Evolutionary conservation across 139 green algal species (phyloP), one percentile per base, ranked within the genome.

Genomic region (Asterochloris erici): DNA sequence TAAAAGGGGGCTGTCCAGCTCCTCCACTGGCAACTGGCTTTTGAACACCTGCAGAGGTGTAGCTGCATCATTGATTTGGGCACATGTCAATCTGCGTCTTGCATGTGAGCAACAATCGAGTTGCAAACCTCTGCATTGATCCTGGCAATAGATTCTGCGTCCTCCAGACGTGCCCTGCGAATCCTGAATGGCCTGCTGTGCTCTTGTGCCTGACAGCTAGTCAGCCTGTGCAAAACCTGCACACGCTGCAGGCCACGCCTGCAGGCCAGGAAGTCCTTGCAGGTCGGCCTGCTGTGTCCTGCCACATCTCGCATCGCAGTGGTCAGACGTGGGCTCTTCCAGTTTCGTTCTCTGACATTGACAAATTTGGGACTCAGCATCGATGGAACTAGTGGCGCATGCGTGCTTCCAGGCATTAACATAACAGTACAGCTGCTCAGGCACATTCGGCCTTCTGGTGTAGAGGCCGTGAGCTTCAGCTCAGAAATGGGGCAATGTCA

Each of bases 41-140:
- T 54, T 12, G 14, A 47, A 29, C 73, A 62, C 26, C 23, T 61
- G 24, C 23, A 76, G 16, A 26, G 38, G 0, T 16, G 10, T 11
- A 47, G 1, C 19, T 77, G 26, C 26, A 26, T 27, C 12, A 62
- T 54, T 21, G 11, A 21, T 27, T 11, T 26, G 70, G 29, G 24
- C 29, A 38, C 14, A 76, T 19, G 29, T 21, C n/a, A 17, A 17
- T 27, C 21, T 23, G 17, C 14, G 69, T 75, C 24, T 14, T 54
- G 70, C 21, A 54, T 12, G 17, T 12, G 0, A 76, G 70, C 70
- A 76, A 0, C 24, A 12, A 69, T 69, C 66, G 21, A 6, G 38
- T 6, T 10, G 6, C 38, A 16, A 26, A 80, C 76, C 76, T 80
- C 76, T 68, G 76, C 54, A 70, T 80, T 80, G 14, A 80, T n/a